These are phyloP conservation scores for Leccinum pellstonianum DNA, from an alignment of 768 basidiomycete genomes.

Conservation along the genomic window DNA sequence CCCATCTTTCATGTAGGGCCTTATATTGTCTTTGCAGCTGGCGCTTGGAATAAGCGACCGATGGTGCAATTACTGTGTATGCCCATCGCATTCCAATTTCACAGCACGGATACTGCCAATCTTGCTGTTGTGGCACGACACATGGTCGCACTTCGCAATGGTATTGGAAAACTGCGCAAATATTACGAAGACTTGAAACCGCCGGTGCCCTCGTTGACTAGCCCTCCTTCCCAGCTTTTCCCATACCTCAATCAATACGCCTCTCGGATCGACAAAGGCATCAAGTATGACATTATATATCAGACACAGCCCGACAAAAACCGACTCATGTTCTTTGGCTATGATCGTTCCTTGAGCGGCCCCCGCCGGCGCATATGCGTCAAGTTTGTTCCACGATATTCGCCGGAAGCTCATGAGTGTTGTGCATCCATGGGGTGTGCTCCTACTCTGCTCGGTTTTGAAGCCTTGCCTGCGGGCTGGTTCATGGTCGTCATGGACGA, in stretches of 20 bases:
- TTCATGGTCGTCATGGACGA: slow-evolving; percentile 36
- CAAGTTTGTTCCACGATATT: slow-evolving; percentile 24
- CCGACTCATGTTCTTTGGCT: slow-evolving; percentile 11
- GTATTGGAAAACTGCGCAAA: slow-evolving; percentile 3
- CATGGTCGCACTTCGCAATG: neutral
- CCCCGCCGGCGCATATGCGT: slow-evolving; percentile 13
- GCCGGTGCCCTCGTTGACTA: neutral
- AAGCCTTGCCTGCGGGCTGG: slow-evolving; percentile 29
- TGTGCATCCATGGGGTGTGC: slow-evolving; percentile 24
- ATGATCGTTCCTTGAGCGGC: slow-evolving; percentile 1
- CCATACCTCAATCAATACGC: slow-evolving; percentile 8
- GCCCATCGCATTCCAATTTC: slow-evolving; percentile 18
- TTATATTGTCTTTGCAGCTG: slow-evolving; percentile 29
- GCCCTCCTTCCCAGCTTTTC: neutral
- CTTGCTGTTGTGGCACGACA: neutral
- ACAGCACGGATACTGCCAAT: slow-evolving; percentile 4
- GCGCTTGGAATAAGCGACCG: slow-evolving; percentile 24
- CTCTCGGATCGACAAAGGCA: slow-evolving; percentile 5
- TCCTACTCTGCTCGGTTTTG: slow-evolving; percentile 26
- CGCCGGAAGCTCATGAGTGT: slow-evolving; percentile 26
- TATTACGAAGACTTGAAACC: slow-evolving; percentile 20
- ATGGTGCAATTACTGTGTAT: neutral
- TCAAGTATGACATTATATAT: slow-evolving; percentile 17
- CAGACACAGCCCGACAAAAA: slow-evolving; percentile 1
- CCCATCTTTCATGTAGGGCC: slow-evolving; percentile 18